Conservation (phyloP, 805 yeast species). For the Myxozyma neotropica region DNA sequence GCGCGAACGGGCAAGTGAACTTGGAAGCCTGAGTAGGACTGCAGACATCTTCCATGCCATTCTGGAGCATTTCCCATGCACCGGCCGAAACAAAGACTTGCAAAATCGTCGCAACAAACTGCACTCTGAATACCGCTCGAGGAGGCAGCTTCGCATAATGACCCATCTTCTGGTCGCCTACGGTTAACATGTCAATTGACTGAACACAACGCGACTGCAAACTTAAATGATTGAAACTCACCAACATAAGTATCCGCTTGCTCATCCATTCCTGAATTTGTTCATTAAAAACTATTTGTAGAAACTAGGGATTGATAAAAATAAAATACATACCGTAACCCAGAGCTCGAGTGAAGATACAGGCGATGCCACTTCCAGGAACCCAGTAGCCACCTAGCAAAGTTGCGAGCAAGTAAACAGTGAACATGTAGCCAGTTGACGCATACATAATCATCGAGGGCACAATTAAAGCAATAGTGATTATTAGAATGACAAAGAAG, state of each 20-base stretch:
- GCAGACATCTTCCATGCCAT: slow-evolving; percentile 48
- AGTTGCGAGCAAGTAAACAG: slow-evolving; percentile 64
- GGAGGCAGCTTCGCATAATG: slow-evolving; percentile 70
- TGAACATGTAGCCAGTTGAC: slow-evolving; percentile 60
- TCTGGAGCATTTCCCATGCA: slow-evolving; percentile 41
- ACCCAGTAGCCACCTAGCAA: slow-evolving; percentile 64
- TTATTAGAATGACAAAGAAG: slow-evolving; percentile 51
- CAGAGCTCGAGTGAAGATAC: slow-evolving; percentile 62
- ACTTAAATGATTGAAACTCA: slow-evolving; percentile 57
- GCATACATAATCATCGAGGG: slow-evolving; percentile 66
- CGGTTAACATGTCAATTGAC: neutral
- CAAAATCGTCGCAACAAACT: slow-evolving; percentile 50
- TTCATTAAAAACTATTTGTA: too few species aligned
- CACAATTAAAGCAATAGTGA: slow-evolving; percentile 26
- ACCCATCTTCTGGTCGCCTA: slow-evolving; percentile 32
- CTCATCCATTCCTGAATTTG: slow-evolving; percentile 47
- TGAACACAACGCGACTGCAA: neutral
- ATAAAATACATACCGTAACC: slow-evolving; percentile 46
- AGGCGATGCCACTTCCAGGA: slow-evolving; percentile 64
- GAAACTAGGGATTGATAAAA: too few species aligned
- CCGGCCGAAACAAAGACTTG: slow-evolving; percentile 49
- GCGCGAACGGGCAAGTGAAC: slow-evolving; percentile 52
- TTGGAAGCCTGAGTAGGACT: slow-evolving; percentile 46
- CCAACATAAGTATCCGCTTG: slow-evolving; percentile 59
- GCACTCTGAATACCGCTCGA: slow-evolving; percentile 58